Percentiles rank a stretch among this genome's conserved stretches.
Evolutionary conservation across 331 rosid genomes (phyloP).

Genomic region (Malus hybrid): DNA sequence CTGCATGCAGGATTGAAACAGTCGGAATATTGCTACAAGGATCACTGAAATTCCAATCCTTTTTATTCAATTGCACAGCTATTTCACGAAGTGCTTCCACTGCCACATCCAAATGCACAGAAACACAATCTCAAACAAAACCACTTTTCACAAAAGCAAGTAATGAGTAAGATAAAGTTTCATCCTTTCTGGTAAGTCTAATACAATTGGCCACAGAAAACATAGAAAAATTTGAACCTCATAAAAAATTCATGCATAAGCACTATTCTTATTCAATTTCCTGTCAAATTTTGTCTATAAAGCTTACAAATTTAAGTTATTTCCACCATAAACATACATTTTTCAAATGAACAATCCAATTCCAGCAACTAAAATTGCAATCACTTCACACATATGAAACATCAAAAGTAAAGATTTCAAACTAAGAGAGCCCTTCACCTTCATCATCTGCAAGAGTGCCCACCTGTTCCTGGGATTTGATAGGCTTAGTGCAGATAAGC

Average conservation of each 20-base stretch:
- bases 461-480: not conserved
- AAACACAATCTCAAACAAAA: not conserved
- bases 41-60: conserved; percentile 29
- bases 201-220: no score
- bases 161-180: not conserved
- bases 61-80: conserved; percentile 21
- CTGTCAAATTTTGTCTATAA: no score
- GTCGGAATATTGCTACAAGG: conserved; percentile 22
- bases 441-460: conserved; percentile 10
- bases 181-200: no score
- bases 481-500: not conserved
- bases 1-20: not conserved
- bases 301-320: no score
- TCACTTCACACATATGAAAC: not conserved
- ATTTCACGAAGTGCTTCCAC: conserved; percentile 26
- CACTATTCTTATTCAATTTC: no score
- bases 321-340: no score
- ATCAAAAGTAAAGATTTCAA: not conserved
- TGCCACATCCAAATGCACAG: conserved; percentile 5
- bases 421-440: not conserved
- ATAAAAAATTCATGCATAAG: no score
- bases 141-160: not conserved
- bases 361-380: not conserved
- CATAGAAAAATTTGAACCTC: no score
- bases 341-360: no score